Evolutionary conservation across 2,329 filamentous ascomycete genomes (phyloP).

Genomic region (Epichloe festucae): DNA sequence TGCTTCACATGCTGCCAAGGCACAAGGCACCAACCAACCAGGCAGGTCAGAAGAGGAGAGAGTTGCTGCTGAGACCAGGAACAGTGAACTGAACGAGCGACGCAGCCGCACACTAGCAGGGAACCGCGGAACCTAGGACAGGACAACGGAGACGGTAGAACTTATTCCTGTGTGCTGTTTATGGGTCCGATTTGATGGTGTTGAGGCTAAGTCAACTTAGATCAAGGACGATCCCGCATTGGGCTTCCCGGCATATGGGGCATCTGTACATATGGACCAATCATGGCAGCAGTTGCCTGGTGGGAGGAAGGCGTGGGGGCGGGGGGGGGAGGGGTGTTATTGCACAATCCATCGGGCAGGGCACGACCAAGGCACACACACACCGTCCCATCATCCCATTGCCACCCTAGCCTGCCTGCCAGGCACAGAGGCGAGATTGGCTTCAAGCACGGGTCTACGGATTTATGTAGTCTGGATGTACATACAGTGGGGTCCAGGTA

Average conservation of each 20-base stretch:
- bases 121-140: not conserved
- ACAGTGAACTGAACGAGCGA: too few species aligned
- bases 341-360: too few species aligned
- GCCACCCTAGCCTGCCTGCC: too few species aligned
- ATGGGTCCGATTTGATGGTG: constrained; percentile 2
- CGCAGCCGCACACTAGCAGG: not conserved
- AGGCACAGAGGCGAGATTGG: too few species aligned
- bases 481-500: too few species aligned
- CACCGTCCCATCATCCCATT: too few species aligned
- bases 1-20: too few species aligned
- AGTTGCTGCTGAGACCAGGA: not conserved
- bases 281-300: not conserved
- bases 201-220: constrained; percentile 1
- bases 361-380: too few species aligned
- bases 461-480: too few species aligned
- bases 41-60: not conserved
- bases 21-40: not conserved
- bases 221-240: constrained; percentile 7
- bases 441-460: too few species aligned
- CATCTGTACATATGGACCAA: not conserved
- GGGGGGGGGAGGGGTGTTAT: not conserved
- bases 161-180: not conserved
- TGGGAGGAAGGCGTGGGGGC: not conserved
- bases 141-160: not conserved
- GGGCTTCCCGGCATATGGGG: constrained; percentile 2